These are phyloP conservation scores for Stachybotrys chartarum DNA, from an alignment of 2,329 filamentous ascomycete genomes.

Conservation along the genomic window DNA sequence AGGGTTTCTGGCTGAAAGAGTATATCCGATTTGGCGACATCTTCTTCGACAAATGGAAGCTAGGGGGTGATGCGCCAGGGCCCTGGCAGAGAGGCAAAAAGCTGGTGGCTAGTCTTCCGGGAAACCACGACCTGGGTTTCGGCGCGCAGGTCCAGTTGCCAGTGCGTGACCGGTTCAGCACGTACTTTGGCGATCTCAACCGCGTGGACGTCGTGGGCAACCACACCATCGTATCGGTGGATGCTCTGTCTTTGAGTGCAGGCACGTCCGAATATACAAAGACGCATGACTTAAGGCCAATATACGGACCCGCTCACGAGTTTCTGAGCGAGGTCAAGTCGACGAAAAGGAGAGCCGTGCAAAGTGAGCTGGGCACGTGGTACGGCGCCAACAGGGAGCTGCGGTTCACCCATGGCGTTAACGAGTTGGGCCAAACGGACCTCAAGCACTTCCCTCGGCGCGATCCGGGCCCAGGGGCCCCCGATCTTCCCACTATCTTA, in stretches of 20 bases:
- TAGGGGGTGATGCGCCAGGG: constrained; percentile 45
- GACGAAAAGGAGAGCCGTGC: constrained; percentile 60
- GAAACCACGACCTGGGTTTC: constrained; percentile 93
- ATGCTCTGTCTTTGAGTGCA: constrained; percentile 82
- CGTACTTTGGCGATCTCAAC: constrained; percentile 88
- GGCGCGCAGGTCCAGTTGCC: constrained; percentile 74
- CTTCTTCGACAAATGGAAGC: constrained; percentile 66
- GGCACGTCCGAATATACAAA: constrained; percentile 44
- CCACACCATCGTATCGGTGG: constrained; percentile 89
- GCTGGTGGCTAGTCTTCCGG: constrained; percentile 78
- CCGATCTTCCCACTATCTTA: constrained; percentile 77
- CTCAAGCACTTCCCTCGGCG: constrained; percentile 20
- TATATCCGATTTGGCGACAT: constrained; percentile 81
- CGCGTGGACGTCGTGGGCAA: constrained; percentile 87
- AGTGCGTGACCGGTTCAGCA: constrained; percentile 75
- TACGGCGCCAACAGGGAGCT: constrained; percentile 51
- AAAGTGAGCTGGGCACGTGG: constrained; percentile 60
- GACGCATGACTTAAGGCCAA: constrained; percentile 45
- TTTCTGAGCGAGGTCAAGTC: constrained; percentile 65
- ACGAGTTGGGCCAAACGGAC: constrained; percentile 46
- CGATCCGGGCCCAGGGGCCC: constrained; percentile 34
- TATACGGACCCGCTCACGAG: constrained; percentile 69
- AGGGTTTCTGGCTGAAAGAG: constrained; percentile 79
- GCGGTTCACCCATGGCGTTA: constrained; percentile 50
- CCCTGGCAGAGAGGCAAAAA: constrained; percentile 62